phyloP scores from a whole-genome alignment of 2,329 filamentous ascomycete species.

The Tothia fuscella region DNA sequence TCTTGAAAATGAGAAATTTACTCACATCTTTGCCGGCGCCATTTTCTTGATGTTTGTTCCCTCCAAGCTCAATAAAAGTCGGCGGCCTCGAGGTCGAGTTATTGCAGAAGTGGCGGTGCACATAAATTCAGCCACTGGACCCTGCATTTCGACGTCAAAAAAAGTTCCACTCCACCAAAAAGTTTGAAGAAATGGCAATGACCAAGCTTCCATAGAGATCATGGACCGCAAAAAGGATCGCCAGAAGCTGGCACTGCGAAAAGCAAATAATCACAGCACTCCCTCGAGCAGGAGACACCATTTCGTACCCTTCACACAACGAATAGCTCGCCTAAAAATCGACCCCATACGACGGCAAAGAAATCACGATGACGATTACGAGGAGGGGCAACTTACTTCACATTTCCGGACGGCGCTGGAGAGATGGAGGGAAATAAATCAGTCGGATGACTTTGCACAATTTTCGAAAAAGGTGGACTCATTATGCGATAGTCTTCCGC shows the following conservation, averaged over 20 bases:
- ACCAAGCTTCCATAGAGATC: too few species aligned
- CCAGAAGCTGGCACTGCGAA: conserved; percentile 7
- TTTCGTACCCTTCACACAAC: conserved; percentile 83
- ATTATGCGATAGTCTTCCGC: conserved; percentile 78
- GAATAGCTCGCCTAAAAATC: conserved; percentile 83
- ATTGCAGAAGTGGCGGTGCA: too few species aligned
- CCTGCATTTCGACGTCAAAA: too few species aligned
- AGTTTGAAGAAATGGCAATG: background rate
- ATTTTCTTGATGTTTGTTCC: too few species aligned
- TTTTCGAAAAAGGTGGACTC: conserved; percentile 67
- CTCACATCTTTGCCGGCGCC: too few species aligned
- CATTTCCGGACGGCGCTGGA: conserved; percentile 75
- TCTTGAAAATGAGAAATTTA: too few species aligned
- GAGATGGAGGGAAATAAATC: conserved; percentile 85
- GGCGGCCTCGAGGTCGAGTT: too few species aligned
- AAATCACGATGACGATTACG: conserved; percentile 69
- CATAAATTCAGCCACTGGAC: too few species aligned
- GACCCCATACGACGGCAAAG: conserved; percentile 86
- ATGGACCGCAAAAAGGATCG: conserved; percentile 8
- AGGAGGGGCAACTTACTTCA: conserved; percentile 65
- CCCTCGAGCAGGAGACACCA: conserved; percentile 70
- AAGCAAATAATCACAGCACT: conserved; percentile 33
- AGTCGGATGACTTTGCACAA: conserved; percentile 65
- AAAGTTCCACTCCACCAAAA: background rate
- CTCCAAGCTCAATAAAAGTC: too few species aligned